Base-by-base conservation (phyloP, 257 asterid species). In the Salvia rosmarinus region DNA sequence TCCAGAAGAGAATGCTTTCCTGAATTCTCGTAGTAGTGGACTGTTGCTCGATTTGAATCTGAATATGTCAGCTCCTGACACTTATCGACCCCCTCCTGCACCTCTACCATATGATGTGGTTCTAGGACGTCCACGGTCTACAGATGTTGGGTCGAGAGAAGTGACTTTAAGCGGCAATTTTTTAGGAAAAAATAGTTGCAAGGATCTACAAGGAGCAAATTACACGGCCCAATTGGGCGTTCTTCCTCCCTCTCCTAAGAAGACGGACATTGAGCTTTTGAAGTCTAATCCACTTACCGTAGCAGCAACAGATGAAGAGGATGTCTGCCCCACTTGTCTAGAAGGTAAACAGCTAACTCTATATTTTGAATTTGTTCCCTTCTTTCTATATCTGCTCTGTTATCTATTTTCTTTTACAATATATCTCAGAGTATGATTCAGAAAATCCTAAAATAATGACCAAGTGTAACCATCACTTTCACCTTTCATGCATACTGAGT, bases 401-500 rank as follows among this genome's bases (percentile, higher is more conserved):
- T 25, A 19, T 67, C 20, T 55, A 39, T 58, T 19, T 39, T 32
- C 42, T 12, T n/a, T 43, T 64, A 21, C 72, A 61, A 49, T 54
- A 42, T 77, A 12, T 3, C 34, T 14, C 94, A 90, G 97, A 85
- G 51, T 90, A 90, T 76, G 87, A 81, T 70, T 78, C 57, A 0
- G 92, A 84, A 59, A 87, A 90, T 76, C 92, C 97, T 30, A 87
- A 83, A 67, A 90, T 88, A 34, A 64, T 69, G 69, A 71, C 97
- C 0, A 84, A 87, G 79, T 90, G 96, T 73, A 82, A 81, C 63
- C 97, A 90, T 80, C 90, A 87, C 79, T 90, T 90, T 80, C 96
- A 90, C 77, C 97, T 90, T 66, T 89, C 96, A 14, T 90, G 96
- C 79, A 87, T 88, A 25, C 93, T 88, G 95, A 90, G 73, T 90